Evolutionary conservation across 2,329 filamentous ascomycete species (phyloP), one percentile per base, ranked within the genome.

Genomic region (Fusarium heterosporum): DNA sequence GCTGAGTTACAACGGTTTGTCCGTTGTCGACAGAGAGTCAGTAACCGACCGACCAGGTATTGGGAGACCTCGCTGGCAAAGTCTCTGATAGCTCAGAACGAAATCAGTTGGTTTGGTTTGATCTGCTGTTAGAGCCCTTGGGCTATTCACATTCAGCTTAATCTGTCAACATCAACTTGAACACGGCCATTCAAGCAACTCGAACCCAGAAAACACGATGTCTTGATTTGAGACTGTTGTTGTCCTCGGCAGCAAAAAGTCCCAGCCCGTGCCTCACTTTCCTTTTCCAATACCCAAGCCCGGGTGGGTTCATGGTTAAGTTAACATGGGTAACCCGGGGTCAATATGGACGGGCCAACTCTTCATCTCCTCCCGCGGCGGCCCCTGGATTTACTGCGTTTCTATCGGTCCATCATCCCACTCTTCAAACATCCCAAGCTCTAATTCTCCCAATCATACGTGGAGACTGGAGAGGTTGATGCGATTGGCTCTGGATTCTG

Each of bases 351-450:
- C 67, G 68, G 69, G 61, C 63, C 56, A 69, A 48, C 57, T 56
- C 66, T 39, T 66, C 53, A 53, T 54, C 47, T 46, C 60, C 68
- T 36, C 55, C 49, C 49, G 49, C 42, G 55, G 34, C 8, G 19
- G 28, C 45, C 58, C 52, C 55, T 64, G 59, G 49, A 55, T 48
- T 30, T 41, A 36, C 32, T 40, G 52, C 34, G 30, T 66, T 57
- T 55, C 43, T 47, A 66, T 61, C 61, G 61, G 58, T 61, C 65
- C 64, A 66, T 66, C 57, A 51, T 55, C 50, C 59, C 57, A 70
- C 56, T 48, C 57, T 43, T 57, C 61, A 56, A 57, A 62, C 46
- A 55, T 17, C 43, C 43, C 50, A 47, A 56, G 39, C 32, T 22
- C 22, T 22, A 6, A 22, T 22, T 6, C 22, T 59, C 41, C 57